phyloP scores from a whole-genome alignment of 208 protist species.

The Trypanosoma scelopori region DNA sequence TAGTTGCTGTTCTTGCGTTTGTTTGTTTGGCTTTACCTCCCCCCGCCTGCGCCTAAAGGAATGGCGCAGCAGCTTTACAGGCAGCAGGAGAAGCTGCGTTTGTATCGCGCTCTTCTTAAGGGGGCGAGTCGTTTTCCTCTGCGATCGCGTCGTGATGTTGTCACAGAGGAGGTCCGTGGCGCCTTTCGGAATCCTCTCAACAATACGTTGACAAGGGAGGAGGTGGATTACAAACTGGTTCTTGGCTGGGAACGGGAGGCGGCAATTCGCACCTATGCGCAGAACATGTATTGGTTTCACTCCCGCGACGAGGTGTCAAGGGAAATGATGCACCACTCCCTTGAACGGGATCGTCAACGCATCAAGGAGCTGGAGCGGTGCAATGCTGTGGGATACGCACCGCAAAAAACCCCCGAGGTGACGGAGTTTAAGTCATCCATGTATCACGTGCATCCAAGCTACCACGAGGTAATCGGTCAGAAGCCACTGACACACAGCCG shows the following conservation, averaged over 20 bases:
- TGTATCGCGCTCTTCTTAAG: slow-evolving; percentile 78
- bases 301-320: slow-evolving; percentile 84
- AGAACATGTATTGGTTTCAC: slow-evolving; percentile 93
- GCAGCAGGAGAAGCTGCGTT: slow-evolving; percentile 59
- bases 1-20: no score
- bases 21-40: no score
- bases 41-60: background rate
- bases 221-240: slow-evolving; percentile 79
- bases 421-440: slow-evolving; percentile 84
- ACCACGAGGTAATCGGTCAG: slow-evolving; percentile 72
- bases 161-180: slow-evolving; percentile 76
- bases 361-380: slow-evolving; percentile 49
- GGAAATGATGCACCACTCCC: slow-evolving; percentile 82
- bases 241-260: slow-evolving; percentile 80
- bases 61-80: slow-evolving; percentile 45
- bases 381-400: slow-evolving; percentile 55
- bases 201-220: slow-evolving; percentile 44
- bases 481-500: slow-evolving; percentile 70
- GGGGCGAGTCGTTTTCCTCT: slow-evolving; percentile 71
- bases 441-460: slow-evolving; percentile 89
- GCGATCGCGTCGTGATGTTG: slow-evolving; percentile 74
- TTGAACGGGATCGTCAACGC: slow-evolving; percentile 59
- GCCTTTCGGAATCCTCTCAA: slow-evolving; percentile 72
- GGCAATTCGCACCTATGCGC: slow-evolving; percentile 72
- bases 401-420: slow-evolving; percentile 69